Conservation (phyloP, 352 stramenopile genomes). For the Pythium pectinolyticum region DNA sequence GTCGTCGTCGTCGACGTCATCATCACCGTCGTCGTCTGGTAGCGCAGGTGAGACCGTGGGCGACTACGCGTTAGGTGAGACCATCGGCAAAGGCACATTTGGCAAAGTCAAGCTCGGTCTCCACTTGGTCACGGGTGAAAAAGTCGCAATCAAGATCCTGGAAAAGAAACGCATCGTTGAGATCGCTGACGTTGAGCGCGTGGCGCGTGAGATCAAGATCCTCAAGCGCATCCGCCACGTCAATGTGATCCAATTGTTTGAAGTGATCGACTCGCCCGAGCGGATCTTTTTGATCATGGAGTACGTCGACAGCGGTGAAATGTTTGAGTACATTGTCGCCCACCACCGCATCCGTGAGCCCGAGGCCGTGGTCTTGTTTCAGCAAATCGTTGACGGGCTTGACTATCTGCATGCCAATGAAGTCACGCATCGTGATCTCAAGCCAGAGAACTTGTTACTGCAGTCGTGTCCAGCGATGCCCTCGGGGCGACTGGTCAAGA, state of each 20-base stretch:
- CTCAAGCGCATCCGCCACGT: constrained; percentile 88
- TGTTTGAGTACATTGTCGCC: constrained; percentile 95
- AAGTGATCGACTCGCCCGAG: constrained; percentile 86
- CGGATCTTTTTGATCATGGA: constrained; percentile 94
- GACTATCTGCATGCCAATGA: constrained; percentile 90
- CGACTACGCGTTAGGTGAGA: constrained; percentile 90
- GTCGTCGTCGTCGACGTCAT: background rate
- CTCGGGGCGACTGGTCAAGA: constrained; percentile 71
- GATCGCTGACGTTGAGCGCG: constrained; percentile 85
- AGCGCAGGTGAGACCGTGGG: constrained; percentile 58
- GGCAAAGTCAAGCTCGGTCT: constrained; percentile 90
- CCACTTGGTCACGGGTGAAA: constrained; percentile 89
- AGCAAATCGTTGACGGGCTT: constrained; percentile 90
- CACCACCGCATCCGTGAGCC: constrained; percentile 83
- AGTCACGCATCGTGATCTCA: constrained; percentile 89
- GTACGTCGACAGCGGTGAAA: constrained; percentile 87
- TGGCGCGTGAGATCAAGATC: constrained; percentile 94
- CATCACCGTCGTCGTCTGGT: background rate
- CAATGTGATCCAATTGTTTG: constrained; percentile 91
- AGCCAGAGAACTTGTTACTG: constrained; percentile 91
- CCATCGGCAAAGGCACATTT: constrained; percentile 93
- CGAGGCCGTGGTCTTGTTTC: constrained; percentile 82
- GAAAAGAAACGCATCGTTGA: constrained; percentile 92
- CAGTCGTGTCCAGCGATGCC: constrained; percentile 44
- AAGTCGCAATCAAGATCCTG: constrained; percentile 92